phyloP scores from a whole-genome alignment of 2,329 filamentous ascomycete species.

The Mycogone perniciosa region DNA sequence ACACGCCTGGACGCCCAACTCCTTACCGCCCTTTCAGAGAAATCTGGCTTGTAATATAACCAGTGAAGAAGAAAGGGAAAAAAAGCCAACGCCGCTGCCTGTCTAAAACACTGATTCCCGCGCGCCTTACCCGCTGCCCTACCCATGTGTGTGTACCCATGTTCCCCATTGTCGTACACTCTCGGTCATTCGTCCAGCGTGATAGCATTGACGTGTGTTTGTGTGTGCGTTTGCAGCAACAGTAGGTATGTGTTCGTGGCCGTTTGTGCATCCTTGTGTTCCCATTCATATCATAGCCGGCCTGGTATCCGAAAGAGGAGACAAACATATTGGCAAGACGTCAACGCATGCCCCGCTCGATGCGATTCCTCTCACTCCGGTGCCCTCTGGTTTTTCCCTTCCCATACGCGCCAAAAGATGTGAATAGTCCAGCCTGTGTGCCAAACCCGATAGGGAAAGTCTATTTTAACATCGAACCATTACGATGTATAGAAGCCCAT shows the following conservation, averaged over 20 bases:
- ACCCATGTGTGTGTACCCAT: constrained; percentile 1
- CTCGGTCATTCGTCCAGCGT: neutral
- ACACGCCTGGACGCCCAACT: neutral
- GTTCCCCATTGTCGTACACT: constrained; percentile 2
- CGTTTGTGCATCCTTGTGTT: constrained; percentile 5
- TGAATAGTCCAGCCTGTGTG: neutral
- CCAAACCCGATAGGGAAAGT: neutral
- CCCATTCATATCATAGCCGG: neutral
- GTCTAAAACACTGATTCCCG: constrained; percentile 4
- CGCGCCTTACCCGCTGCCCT: constrained; percentile 1
- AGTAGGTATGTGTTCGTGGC: neutral
- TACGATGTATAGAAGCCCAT: constrained; percentile 1
- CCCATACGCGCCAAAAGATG: neutral
- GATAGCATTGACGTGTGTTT: neutral
- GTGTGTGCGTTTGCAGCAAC: neutral
- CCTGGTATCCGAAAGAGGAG: neutral
- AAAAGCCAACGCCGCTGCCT: constrained; percentile 4
- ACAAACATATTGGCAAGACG: constrained; percentile 3
- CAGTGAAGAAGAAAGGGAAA: neutral
- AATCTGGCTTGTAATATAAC: neutral
- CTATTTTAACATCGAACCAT: neutral
- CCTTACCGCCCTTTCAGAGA: neutral
- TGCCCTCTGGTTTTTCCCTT: neutral
- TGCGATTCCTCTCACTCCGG: neutral
- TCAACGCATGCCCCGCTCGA: neutral